Evolutionary conservation across 2,329 filamentous ascomycete genomes (phyloP).

Genomic region (Cladosporium colombiae): DNA sequence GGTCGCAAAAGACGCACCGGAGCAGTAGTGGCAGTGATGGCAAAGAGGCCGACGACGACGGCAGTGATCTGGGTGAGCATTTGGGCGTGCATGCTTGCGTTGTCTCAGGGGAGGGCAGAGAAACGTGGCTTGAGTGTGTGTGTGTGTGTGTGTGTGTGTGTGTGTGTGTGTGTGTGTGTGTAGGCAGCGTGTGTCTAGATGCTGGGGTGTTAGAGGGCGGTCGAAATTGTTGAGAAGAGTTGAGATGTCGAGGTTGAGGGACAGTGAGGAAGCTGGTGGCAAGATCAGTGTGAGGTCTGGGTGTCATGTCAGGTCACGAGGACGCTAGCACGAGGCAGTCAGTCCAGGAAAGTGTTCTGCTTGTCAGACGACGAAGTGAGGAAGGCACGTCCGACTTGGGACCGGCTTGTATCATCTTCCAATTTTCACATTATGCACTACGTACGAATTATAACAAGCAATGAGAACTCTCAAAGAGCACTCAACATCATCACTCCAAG

Average conservation of each 20-base stretch:
- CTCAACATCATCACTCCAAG: not conserved
- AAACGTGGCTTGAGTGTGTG: not conserved
- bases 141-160: not conserved
- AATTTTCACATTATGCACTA: slow-evolving; percentile 12
- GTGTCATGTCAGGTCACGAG: not conserved
- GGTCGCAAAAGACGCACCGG: not conserved
- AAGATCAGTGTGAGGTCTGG: not conserved
- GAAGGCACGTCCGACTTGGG: not conserved
- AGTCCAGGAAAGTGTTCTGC: not conserved
- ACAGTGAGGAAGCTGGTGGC: not conserved
- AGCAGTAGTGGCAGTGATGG: not conserved
- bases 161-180: not conserved
- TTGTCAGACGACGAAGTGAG: not conserved
- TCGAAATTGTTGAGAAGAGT: not conserved
- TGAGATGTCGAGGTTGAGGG: not conserved
- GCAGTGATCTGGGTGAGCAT: not conserved
- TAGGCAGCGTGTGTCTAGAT: not conserved
- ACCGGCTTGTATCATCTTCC: not conserved
- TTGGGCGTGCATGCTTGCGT: slow-evolving; percentile 2
- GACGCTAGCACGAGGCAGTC: not conserved
- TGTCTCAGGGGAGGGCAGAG: not conserved
- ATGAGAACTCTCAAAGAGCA: not conserved
- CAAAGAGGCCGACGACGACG: not conserved
- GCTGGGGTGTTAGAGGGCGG: not conserved
- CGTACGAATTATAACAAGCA: not conserved